phyloP scores from a whole-genome alignment of 306 rosid species.

The Echinosophora koreensis region DNA sequence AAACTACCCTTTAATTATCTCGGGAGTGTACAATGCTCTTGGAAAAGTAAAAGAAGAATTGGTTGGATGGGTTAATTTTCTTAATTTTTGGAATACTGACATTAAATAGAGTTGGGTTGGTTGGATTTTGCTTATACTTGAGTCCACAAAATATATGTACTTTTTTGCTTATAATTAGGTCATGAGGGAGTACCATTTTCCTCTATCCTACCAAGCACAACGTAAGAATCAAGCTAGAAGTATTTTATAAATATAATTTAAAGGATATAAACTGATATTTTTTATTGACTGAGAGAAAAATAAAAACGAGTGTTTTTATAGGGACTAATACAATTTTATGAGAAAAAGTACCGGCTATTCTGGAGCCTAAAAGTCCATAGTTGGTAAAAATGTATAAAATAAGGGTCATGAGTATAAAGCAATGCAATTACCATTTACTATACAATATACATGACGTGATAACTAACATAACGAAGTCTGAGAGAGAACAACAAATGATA shows the following conservation, averaged over 20 bases:
- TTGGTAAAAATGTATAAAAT: constrained; percentile 12
- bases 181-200: background rate
- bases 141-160: too few species aligned
- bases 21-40: too few species aligned
- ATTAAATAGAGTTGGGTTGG: too few species aligned
- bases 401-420: constrained; percentile 12
- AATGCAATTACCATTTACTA: background rate
- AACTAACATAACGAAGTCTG: background rate
- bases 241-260: background rate
- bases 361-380: constrained; percentile 20
- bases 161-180: too few species aligned
- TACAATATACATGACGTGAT: background rate
- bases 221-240: background rate
- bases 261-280: background rate
- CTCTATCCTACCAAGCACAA: background rate
- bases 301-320: background rate
- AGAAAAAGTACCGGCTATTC: background rate
- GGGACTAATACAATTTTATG: background rate
- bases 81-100: too few species aligned
- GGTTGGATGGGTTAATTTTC: too few species aligned
- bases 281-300: background rate
- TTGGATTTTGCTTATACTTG: too few species aligned
- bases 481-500: constrained; percentile 9
- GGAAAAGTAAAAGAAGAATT: too few species aligned
- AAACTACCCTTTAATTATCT: too few species aligned